Evolutionary conservation across 768 basidiomycete genomes (phyloP).

Genomic region (Tylopilus felleus): DNA sequence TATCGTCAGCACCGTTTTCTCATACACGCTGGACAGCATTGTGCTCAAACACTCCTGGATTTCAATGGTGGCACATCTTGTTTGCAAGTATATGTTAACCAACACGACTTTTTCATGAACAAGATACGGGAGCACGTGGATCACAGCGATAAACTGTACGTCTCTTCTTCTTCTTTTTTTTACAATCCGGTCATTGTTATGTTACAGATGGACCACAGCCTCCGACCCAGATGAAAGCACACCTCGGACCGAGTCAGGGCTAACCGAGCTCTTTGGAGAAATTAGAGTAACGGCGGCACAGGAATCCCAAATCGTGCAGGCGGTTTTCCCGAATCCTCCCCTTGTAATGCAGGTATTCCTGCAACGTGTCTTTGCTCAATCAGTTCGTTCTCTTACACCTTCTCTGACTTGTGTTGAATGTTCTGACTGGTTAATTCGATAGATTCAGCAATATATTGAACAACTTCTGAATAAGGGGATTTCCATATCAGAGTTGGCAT

Average conservation of each 20-base stretch:
- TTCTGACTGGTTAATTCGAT: conserved; percentile 1
- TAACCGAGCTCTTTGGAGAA: conserved; percentile 78
- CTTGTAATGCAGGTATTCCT: conserved; percentile 98
- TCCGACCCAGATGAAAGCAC: conserved; percentile 75
- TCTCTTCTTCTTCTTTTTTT: conserved; percentile 14
- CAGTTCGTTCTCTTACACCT: conserved; percentile 50
- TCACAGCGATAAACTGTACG: conserved; percentile 57
- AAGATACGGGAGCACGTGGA: conserved; percentile 66
- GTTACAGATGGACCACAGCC: conserved; percentile 71
- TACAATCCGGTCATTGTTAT: not conserved
- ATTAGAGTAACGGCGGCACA: conserved; percentile 90
- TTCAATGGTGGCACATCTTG: conserved; percentile 98
- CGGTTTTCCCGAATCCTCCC: conserved; percentile 95
- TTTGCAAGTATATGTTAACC: conserved; percentile 98
- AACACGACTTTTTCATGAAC: conserved; percentile 99
- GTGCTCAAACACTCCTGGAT: conserved; percentile 92
- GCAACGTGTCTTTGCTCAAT: conserved; percentile 96
- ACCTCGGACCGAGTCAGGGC: conserved; percentile 76
- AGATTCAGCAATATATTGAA: conserved; percentile 98
- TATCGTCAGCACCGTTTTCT: conserved; percentile 7
- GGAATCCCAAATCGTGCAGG: conserved; percentile 97
- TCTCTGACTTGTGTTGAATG: not conserved
- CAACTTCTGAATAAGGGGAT: conserved; percentile 73
- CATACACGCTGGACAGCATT: conserved; percentile 62
- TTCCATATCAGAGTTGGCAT: conserved; percentile 81